Base-by-base conservation (phyloP, 176 grass and related monocot species). In the Oryza longistaminata region DNA sequence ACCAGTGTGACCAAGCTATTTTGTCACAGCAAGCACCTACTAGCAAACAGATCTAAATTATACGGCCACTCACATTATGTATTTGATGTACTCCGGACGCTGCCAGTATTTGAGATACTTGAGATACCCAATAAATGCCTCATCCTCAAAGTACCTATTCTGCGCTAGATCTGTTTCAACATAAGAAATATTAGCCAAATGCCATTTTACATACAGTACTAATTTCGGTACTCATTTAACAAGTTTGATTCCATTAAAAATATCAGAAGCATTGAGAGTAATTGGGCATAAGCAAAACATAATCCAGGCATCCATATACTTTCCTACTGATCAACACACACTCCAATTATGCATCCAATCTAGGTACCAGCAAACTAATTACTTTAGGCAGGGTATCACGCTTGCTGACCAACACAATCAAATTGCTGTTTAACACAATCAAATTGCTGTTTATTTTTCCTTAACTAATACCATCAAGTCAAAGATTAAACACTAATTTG, bases 41-140 rank as follows among this genome's bases (percentile, higher is more conserved):
- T 66, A 70, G 37, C 5, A 50, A 1, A 45, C 0, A 73, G 53
- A 75, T 53, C 6, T 61, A 17, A 67, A 68, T 31, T 75, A 44
- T 50, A 70, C 9, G 79, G 81, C 80, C 12, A 90, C 96, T 86
- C 44, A 94, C 96, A 94, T 95, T 80, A 98, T 95, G 78, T 90
- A 95, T 75, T 98, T 95, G 84, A 98, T 90, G 78, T 95, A 98
- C 88, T 98, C 91, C 0, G 93, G 88, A 39, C 74, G 86, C 86
- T 98, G 89, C 93, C 96, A 96, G 69, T 94, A 98, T 76, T 89
- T 91, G 58, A 96, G 96, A 85, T 98, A 99, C 75, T 99, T 99
- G 83, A 99, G 86, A 70, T 99, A 98, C 39, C 91, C 90, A 11
- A 95, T 91, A 73, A 96, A 98, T 22, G 91, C 93, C 70, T 95